Evolutionary conservation across 1,139 yeast species (phyloP), one percentile per base, ranked within the genome.

Genomic region (Yamadazyma friedrichii): DNA sequence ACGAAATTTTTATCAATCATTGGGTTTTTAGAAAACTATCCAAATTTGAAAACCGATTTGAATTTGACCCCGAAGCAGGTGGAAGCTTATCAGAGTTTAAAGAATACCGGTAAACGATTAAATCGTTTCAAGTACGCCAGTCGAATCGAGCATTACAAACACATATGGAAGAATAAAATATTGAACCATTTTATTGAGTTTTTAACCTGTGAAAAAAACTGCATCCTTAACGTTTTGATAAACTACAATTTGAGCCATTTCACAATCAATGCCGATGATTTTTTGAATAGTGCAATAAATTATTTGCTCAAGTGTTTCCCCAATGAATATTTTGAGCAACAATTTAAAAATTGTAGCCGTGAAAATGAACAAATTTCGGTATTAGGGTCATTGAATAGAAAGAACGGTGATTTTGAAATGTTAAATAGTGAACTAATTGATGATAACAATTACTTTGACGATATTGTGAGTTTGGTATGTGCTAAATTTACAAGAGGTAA

Each of bases 191-290:
- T 65, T 24, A 45, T 59, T 24, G 58, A 58, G 9, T 54, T 52
- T 35, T 41, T 64, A 12, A 53, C 65, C 8, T 59, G 65, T 39
- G 55, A 60, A n/a, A 57, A 53, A 20, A 48, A 57, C 22, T 55
- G 69, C 26, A 51, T 69, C 32, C 47, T 63, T 13, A 68, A 69
- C 43, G 49, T 70, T 12, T 71, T 67, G 37, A 54, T 69, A 43
- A 70, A 70, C 47, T 70, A 59, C 44, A 52, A 64, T 9, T 52
- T 70, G 26, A 65, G 68, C 48, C 62, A 65, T 2, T 39, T 67
- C 33, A 55, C 55, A 15, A 50, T 70, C 15, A 62, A 67, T 41
- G 39, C 64, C 15, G 50, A 59, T n/a, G 48, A 55, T 25, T 53
- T 56, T 26, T 49, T 66, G 35, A 59, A 61, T 41, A 35, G 42